Conservation (phyloP, 116 monocot species). For the Dioscorea cayenensis region DNA sequence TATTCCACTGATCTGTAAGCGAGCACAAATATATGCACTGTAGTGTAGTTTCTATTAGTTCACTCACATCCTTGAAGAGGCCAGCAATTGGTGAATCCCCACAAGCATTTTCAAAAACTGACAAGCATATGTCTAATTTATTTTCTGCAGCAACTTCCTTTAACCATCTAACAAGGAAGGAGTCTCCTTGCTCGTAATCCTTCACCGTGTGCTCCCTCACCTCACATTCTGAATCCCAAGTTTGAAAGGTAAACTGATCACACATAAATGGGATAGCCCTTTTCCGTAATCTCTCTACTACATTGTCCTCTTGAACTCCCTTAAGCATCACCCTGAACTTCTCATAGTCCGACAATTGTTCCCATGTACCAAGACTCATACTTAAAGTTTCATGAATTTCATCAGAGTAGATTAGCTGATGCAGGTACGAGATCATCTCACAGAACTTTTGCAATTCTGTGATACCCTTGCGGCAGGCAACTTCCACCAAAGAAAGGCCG, state of each 20-base stretch:
- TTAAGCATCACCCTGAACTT: slow-evolving; percentile 82
- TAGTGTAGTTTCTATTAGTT: slow-evolving; percentile 57
- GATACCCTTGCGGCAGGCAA: slow-evolving; percentile 68
- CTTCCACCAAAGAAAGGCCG: slow-evolving; percentile 64
- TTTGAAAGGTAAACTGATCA: slow-evolving; percentile 8
- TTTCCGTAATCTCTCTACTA: slow-evolving; percentile 48
- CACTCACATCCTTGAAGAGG: slow-evolving; percentile 60
- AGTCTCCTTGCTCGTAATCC: slow-evolving; percentile 8
- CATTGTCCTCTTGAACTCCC: slow-evolving; percentile 48
- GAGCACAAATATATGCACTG: slow-evolving; percentile 71
- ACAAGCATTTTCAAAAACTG: slow-evolving; percentile 77
- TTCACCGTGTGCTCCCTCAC: slow-evolving; percentile 7
- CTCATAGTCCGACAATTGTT: slow-evolving; percentile 73
- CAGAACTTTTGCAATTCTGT: slow-evolving; percentile 49
- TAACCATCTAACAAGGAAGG: slow-evolving; percentile 75
- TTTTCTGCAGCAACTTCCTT: slow-evolving; percentile 74
- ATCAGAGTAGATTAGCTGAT: slow-evolving; percentile 63
- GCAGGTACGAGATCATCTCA: slow-evolving; percentile 69
- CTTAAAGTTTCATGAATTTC: slow-evolving; percentile 43
- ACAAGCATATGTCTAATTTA: slow-evolving; percentile 64
- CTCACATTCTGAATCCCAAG: slow-evolving; percentile 12
- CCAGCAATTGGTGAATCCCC: slow-evolving; percentile 38
- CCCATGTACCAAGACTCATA: slow-evolving; percentile 67
- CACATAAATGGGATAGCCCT: slow-evolving; percentile 88
- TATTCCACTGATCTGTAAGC: slow-evolving; percentile 81